Conservation (phyloP, 2,329 filamentous ascomycete species). For the Incumbomyces delicatus region DNA sequence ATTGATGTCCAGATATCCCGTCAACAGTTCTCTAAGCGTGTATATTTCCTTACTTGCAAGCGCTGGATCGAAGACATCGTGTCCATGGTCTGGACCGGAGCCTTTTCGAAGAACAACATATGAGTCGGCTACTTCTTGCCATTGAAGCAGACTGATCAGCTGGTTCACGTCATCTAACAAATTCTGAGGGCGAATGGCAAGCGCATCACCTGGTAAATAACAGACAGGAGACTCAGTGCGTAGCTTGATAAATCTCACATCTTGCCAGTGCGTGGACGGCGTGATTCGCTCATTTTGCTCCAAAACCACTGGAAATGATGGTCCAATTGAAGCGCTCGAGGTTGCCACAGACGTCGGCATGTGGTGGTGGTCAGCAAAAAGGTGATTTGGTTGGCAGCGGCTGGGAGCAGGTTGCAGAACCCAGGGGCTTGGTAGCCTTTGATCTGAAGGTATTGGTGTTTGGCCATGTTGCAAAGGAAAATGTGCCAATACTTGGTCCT, state of each 20-base stretch:
- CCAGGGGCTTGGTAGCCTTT: slow-evolving; percentile 32
- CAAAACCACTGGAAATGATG: slow-evolving; percentile 48
- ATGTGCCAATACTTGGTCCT: slow-evolving; percentile 53
- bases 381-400: neutral
- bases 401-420: slow-evolving; percentile 63
- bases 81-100: neutral
- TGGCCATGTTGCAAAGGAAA: slow-evolving; percentile 55
- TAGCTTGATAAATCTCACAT: slow-evolving; percentile 73
- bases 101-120: slow-evolving; percentile 35
- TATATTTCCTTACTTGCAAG: slow-evolving; percentile 28
- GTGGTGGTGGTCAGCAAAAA: neutral
- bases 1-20: slow-evolving; percentile 78
- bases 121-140: slow-evolving; percentile 62
- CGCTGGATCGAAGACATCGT: slow-evolving; percentile 20
- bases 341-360: slow-evolving; percentile 6
- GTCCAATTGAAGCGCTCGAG: slow-evolving; percentile 28
- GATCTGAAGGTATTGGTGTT: slow-evolving; percentile 12
- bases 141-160: slow-evolving; percentile 69
- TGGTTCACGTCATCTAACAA: slow-evolving; percentile 68
- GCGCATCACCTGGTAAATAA: slow-evolving; percentile 65
- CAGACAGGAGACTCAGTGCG: slow-evolving; percentile 32
- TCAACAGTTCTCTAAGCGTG: slow-evolving; percentile 67
- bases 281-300: slow-evolving; percentile 64
- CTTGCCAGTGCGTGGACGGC: slow-evolving; percentile 73
- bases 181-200: slow-evolving; percentile 81